Base-by-base conservation (phyloP, 2,329 filamentous ascomycete genomes). In the Fusarium tupiense region DNA sequence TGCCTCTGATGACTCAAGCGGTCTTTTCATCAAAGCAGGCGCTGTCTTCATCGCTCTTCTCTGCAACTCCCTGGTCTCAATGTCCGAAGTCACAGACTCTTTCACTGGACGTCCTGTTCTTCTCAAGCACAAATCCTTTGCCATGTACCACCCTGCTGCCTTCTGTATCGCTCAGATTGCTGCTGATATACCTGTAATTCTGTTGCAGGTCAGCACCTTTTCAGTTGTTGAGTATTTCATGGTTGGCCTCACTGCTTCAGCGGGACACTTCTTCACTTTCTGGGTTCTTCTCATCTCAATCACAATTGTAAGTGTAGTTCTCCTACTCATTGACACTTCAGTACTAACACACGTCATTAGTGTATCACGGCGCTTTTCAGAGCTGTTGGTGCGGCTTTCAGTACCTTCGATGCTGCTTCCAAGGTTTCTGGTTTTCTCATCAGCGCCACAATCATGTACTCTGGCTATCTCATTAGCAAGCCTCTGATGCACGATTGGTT, bases 41-140 rank as follows among this genome's bases (percentile, higher is more conserved):
- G 87, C 90, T 0, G 82, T 91, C 9, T 93, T 93, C 84, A 88
- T 93, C 58, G 84, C 91, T 2, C 83, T 93, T 1, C 83, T 93
- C 0, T 91, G 88, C 80, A 91, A 92, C 77, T 85, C 87, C 64
- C 81, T 93, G 13, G 78, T 92, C 4, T 86, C 90, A 29, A 89
- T 93, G 85, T 87, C 90, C 3, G 92, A 94, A 79, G 91, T 93
- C 3, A 91, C 87, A 0, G 86, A 89, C 35, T 90, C 89, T 0
- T 93, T 91, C 75, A 84, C 81, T 19, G 90, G 90, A 24, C 86
- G 91, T 2, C 88, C 89, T 0, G 85, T 91, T 17, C 78, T 91
- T 8, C 79, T 88, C 52, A 91, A 91, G 78, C 90, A 91, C 72
- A 89, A 88, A 69, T 78, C 81, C 0, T 91, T 91, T 68, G 89